A percentile compares a stretch with the other conserved stretches of the same genome.
phyloP scores from a whole-genome alignment of 495 filamentous ascomycete species.

The Penicillium paradoxum region DNA sequence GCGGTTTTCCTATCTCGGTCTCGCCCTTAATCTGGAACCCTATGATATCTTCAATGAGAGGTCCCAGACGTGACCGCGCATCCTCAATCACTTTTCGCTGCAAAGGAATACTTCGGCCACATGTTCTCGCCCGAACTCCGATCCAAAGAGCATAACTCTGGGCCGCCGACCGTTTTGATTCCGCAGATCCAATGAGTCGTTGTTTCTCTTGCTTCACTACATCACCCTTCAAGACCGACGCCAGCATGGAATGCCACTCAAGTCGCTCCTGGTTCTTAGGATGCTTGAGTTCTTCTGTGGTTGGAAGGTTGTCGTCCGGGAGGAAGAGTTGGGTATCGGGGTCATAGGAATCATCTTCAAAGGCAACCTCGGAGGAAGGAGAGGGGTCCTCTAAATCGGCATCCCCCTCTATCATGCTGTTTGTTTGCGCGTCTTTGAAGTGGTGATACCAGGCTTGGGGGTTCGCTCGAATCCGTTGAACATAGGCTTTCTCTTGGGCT shows the following conservation, averaged over 20 bases:
- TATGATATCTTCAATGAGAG: conserved; percentile 77
- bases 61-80: conserved; percentile 60
- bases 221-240: conserved; percentile 90
- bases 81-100: conserved; percentile 84
- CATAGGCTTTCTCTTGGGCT: conserved; percentile 79
- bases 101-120: conserved; percentile 74
- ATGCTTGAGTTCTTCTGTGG: conserved; percentile 81
- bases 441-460: conserved; percentile 64
- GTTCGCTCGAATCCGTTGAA: conserved; percentile 68
- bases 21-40: conserved; percentile 91
- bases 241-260: conserved; percentile 98
- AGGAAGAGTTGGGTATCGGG: conserved; percentile 91
- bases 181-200: conserved; percentile 76
- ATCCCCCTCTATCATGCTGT: conserved; percentile 60
- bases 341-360: conserved; percentile 80
- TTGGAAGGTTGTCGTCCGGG: conserved; percentile 77
- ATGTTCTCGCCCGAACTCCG: conserved; percentile 74
- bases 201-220: conserved; percentile 98
- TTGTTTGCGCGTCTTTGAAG: conserved; percentile 63
- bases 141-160: conserved; percentile 86
- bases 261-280: conserved; percentile 84
- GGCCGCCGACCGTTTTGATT: conserved; percentile 65
- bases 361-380: conserved; percentile 75
- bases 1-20: conserved; percentile 81
- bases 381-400: conserved; percentile 90